phyloP scores from a whole-genome alignment of 257 asterid genomes.

The Leonotis leonurus region DNA sequence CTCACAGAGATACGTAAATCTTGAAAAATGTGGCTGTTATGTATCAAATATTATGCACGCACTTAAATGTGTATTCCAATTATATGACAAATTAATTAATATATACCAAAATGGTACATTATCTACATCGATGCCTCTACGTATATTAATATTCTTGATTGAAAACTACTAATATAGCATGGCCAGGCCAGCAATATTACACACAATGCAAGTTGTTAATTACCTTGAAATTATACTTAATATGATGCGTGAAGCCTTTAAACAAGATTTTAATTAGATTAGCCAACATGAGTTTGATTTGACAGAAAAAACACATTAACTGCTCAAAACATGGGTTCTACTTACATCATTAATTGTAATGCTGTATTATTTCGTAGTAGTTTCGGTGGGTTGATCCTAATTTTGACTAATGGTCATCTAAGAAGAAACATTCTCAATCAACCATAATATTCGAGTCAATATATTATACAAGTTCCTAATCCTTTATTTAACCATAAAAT shows the following conservation, averaged over 20 bases:
- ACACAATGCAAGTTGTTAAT: too few relatives aligned
- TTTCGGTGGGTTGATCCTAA: background rate
- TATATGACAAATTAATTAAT: too few relatives aligned
- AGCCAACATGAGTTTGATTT: slow-evolving; percentile 1
- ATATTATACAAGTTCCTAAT: slow-evolving; percentile 7
- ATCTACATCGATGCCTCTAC: too few relatives aligned
- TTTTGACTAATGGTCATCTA: slow-evolving; percentile 13
- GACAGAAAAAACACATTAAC: background rate
- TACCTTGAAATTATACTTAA: too few relatives aligned
- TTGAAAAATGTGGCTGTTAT: slow-evolving; percentile 1
- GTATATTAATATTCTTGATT: too few relatives aligned
- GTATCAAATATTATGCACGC: too few relatives aligned
- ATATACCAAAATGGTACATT: too few relatives aligned
- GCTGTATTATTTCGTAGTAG: background rate
- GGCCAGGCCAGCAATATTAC: too few relatives aligned
- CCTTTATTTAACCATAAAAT: background rate
- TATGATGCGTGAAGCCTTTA: background rate
- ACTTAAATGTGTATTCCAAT: background rate
- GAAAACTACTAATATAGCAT: too few relatives aligned
- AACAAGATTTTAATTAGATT: background rate
- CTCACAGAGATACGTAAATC: background rate
- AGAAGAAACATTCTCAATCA: slow-evolving; percentile 18
- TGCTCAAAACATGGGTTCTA: background rate
- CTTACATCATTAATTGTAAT: background rate
- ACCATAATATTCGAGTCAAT: slow-evolving; percentile 3